phyloP scores from a whole-genome alignment of 352 stramenopile species.

The Phytophthora syringae region DNA sequence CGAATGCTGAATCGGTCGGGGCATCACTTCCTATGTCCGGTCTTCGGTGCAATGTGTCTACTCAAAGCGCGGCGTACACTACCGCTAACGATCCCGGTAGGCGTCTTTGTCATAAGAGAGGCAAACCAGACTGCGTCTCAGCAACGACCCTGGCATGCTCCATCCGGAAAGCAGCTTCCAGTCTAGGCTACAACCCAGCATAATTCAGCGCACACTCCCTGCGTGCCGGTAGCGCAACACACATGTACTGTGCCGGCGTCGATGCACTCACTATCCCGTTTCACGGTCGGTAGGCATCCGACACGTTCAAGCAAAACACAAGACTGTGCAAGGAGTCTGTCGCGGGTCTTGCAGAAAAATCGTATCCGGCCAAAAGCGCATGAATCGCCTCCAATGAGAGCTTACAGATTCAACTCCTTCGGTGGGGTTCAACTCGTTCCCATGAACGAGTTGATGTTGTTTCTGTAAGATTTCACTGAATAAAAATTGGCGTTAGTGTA shows the following conservation, averaged over 20 bases:
- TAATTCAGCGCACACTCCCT: slow-evolving; percentile 7
- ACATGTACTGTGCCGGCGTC: slow-evolving; percentile 2
- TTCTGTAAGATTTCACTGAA: no score
- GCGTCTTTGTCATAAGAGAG: background rate
- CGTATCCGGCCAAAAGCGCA: no score
- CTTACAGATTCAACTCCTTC: no score
- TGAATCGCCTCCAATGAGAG: no score
- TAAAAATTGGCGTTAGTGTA: no score
- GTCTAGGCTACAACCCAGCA: background rate
- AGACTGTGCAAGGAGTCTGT: slow-evolving; percentile 13
- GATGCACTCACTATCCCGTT: slow-evolving; percentile 14
- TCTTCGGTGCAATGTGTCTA: slow-evolving; percentile 2
- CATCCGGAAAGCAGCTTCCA: background rate
- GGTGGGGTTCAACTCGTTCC: no score
- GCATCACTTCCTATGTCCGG: background rate
- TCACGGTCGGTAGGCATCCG: slow-evolving; percentile 11
- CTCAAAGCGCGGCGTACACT: background rate
- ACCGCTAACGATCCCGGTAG: background rate
- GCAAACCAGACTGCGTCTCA: background rate
- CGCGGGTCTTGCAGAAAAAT: background rate
- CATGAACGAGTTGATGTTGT: no score
- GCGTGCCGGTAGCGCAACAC: slow-evolving; percentile 1
- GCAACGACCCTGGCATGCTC: background rate
- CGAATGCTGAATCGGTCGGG: slow-evolving; percentile 8
- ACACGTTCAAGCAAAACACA: slow-evolving; percentile 18